phyloP scores from a whole-genome alignment of 2,329 filamentous ascomycete genomes.

The Penicillium expansum region DNA sequence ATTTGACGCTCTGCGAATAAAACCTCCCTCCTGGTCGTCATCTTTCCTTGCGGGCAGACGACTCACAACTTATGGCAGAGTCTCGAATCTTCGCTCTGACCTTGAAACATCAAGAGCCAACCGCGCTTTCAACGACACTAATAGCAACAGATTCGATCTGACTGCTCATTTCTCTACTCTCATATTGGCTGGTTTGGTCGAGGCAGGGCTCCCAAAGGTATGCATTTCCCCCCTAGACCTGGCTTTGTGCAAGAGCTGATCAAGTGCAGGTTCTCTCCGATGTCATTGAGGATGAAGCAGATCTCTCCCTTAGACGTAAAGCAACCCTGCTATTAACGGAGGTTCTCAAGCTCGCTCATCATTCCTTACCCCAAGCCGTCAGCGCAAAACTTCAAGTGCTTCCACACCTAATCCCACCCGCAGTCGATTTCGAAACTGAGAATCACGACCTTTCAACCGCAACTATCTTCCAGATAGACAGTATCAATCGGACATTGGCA shows the following conservation, averaged over 20 bases:
- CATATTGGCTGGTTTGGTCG: conserved; percentile 79
- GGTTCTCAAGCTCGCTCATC: conserved; percentile 82
- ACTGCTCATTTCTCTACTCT: conserved; percentile 93
- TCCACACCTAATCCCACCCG: conserved; percentile 77
- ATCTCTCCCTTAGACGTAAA: conserved; percentile 69
- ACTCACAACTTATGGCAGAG: conserved; percentile 93
- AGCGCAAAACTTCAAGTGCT: conserved; percentile 83
- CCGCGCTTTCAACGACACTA: conserved; percentile 60
- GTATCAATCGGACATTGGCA: conserved; percentile 89
- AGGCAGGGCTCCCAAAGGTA: conserved; percentile 67
- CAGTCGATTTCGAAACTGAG: conserved; percentile 68
- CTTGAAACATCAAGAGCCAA: conserved; percentile 52
- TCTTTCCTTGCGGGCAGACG: conserved; percentile 90
- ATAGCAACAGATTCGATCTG: conserved; percentile 66
- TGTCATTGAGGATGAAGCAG: conserved; percentile 50
- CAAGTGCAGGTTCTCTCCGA: conserved; percentile 44
- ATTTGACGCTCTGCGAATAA: conserved; percentile 81
- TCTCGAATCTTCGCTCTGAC: conserved; percentile 74
- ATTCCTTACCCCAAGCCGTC: conserved; percentile 76
- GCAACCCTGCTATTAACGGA: conserved; percentile 88
- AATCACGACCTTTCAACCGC: conserved; percentile 77
- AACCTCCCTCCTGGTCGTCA: conserved; percentile 89
- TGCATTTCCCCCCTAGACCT: neutral
- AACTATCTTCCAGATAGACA: conserved; percentile 97
- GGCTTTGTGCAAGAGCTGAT: conserved; percentile 17